Percentiles rank a stretch among this genome's conserved stretches.
Conservation (phyloP, 1,284 basidiomycete genomes). For the Blastosporella zonata region DNA sequence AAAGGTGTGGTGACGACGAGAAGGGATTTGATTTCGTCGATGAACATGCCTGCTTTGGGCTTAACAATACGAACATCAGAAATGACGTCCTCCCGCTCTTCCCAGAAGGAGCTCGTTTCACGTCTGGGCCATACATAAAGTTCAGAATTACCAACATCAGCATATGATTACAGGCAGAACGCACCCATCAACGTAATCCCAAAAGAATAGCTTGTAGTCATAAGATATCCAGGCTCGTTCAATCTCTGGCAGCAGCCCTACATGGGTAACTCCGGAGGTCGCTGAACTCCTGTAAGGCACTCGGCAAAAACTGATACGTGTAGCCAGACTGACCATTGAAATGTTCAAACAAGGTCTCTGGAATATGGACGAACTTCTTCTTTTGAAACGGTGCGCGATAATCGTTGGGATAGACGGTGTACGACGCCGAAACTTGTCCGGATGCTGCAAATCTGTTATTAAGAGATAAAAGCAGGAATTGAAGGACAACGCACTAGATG, state of each 20-base stretch:
- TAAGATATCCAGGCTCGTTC: conserved; percentile 95
- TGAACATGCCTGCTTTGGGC: conserved; percentile 82
- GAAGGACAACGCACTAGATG: conserved; percentile 42
- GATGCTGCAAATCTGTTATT: conserved; percentile 40
- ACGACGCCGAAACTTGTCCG: conserved; percentile 66
- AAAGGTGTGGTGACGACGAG: conserved; percentile 90
- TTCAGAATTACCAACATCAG: conserved; percentile 10
- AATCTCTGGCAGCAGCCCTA: conserved; percentile 93
- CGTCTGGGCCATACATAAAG: conserved; percentile 46
- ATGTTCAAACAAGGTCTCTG: conserved; percentile 80
- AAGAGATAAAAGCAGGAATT: not conserved
- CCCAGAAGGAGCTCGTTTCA: conserved; percentile 85
- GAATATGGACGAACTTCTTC: conserved; percentile 71
- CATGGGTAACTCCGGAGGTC: conserved; percentile 61
- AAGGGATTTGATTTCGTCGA: conserved; percentile 88
- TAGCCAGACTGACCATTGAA: conserved; percentile 59
- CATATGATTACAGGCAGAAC: conserved; percentile 26
- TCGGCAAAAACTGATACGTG: not conserved
- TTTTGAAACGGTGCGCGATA: conserved; percentile 81
- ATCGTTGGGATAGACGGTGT: conserved; percentile 76
- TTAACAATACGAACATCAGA: conserved; percentile 82
- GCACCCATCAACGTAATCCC: conserved; percentile 94
- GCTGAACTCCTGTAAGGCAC: conserved; percentile 34
- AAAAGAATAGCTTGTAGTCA: conserved; percentile 92
- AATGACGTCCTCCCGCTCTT: conserved; percentile 84